These are phyloP conservation scores for Sclerotiophoma versabilis DNA, from an alignment of 2,329 filamentous ascomycete species.

Conservation along the genomic window DNA sequence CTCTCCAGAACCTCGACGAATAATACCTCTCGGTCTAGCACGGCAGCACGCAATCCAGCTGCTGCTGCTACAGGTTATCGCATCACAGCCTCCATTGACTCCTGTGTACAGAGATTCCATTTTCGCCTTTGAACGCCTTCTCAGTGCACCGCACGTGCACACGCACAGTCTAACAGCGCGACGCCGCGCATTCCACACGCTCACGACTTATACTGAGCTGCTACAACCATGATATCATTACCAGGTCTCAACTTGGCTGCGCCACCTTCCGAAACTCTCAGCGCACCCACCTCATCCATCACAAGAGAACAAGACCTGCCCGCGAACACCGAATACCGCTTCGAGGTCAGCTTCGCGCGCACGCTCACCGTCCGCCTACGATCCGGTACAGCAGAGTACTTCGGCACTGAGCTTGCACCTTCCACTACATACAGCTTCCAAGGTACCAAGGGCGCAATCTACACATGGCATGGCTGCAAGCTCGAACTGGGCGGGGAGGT, in stretches of 20 bases:
- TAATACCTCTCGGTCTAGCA: background rate
- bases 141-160: background rate
- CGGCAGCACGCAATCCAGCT: background rate
- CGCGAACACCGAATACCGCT: slow-evolving; percentile 56
- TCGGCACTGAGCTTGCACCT: slow-evolving; percentile 89
- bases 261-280: slow-evolving; percentile 36
- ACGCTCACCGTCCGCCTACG: slow-evolving; percentile 65
- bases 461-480: slow-evolving; percentile 89
- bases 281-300: slow-evolving; percentile 27
- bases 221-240: slow-evolving; percentile 47
- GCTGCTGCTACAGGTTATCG: background rate
- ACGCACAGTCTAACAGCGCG: background rate
- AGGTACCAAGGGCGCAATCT: slow-evolving; percentile 84
- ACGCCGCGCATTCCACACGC: no score
- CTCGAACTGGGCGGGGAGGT: slow-evolving; percentile 79
- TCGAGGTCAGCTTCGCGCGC: slow-evolving; percentile 49
- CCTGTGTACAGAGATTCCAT: background rate
- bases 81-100: no score
- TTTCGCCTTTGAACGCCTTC: background rate
- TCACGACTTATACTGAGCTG: background rate
- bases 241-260: slow-evolving; percentile 55
- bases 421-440: slow-evolving; percentile 82
- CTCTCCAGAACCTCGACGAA: background rate
- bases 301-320: slow-evolving; percentile 52
- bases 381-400: slow-evolving; percentile 86